A percentile compares a stretch with the other conserved stretches of the same genome.
These are phyloP conservation scores for Eucalyptus marginata DNA, from an alignment of 345 rosid genomes.

Conservation along the genomic window DNA sequence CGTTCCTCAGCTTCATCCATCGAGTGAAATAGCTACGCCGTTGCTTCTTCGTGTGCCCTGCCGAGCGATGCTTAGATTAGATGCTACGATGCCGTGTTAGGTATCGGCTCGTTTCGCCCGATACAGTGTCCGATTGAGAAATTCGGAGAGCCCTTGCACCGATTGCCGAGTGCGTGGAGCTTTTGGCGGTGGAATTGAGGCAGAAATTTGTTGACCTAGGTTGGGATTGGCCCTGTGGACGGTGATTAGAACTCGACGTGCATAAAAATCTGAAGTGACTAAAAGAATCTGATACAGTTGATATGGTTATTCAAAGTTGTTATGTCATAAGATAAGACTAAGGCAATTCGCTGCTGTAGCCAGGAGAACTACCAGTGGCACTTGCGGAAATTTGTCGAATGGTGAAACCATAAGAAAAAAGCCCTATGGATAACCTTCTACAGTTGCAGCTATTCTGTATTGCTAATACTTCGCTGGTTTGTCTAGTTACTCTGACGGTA, in stretches of 20 bases:
- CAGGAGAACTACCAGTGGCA: neutral
- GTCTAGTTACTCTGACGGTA: neutral
- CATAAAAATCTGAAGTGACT: neutral
- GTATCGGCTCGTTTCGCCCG: neutral
- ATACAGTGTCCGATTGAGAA: neutral
- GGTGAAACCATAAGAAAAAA: neutral
- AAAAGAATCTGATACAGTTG: neutral
- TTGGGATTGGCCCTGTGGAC: neutral
- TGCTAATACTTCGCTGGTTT: neutral
- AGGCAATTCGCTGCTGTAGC: accelerated
- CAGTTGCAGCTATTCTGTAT: neutral
- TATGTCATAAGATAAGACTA: neutral
- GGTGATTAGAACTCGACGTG: neutral
- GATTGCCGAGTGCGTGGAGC: neutral
- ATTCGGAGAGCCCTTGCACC: neutral
- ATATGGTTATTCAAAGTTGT: accelerated
- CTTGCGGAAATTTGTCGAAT: accelerated
- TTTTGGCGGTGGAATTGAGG: neutral
- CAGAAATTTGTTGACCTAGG: neutral
- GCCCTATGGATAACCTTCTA: neutral
- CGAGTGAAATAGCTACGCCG: neutral
- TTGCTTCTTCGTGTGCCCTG: neutral
- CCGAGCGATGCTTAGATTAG: neutral
- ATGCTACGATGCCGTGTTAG: neutral
- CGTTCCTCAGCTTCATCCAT: neutral